Evolutionary conservation across 2,329 filamentous ascomycete species (phyloP).

Genomic region (Paraphoma sp.): DNA sequence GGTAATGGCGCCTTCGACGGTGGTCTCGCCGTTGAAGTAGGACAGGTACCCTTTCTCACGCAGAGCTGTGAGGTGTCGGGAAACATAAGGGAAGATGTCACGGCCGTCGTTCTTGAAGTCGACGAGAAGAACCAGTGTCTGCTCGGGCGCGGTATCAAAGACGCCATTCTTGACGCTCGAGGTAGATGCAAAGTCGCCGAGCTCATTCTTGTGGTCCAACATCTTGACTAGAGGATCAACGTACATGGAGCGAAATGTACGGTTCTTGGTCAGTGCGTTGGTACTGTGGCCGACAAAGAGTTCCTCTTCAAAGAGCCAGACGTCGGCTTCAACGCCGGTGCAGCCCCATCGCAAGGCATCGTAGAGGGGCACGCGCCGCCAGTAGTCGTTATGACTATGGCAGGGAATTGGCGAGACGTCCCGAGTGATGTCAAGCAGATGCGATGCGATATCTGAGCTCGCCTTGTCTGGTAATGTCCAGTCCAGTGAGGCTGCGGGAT

Average conservation of each 20-base stretch:
- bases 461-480: conserved; percentile 52
- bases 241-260: conserved; percentile 61
- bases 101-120: conserved; percentile 56
- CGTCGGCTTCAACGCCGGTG: conserved; percentile 63
- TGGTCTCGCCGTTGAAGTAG: conserved; percentile 56
- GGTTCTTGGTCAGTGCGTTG: conserved; percentile 52
- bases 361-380: conserved; percentile 61
- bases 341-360: conserved; percentile 63
- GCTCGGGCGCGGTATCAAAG: conserved; percentile 57
- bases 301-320: conserved; percentile 62
- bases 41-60: conserved; percentile 59
- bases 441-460: conserved; percentile 38
- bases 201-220: conserved; percentile 58
- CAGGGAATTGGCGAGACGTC: conserved; percentile 59
- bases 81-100: conserved; percentile 46
- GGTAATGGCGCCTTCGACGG: conserved; percentile 55
- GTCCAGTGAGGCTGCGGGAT: conserved; percentile 38
- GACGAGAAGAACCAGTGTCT: conserved; percentile 60
- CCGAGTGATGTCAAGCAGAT: conserved; percentile 57
- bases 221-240: conserved; percentile 59
- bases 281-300: conserved; percentile 63
- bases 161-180: conserved; percentile 52
- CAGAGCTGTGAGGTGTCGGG: conserved; percentile 54
- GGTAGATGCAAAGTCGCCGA: conserved; percentile 38
- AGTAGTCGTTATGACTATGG: conserved; percentile 67